phyloP scores from a whole-genome alignment of 192 early-diverging fungal genomes.

The Umbelopsis sp. region DNA sequence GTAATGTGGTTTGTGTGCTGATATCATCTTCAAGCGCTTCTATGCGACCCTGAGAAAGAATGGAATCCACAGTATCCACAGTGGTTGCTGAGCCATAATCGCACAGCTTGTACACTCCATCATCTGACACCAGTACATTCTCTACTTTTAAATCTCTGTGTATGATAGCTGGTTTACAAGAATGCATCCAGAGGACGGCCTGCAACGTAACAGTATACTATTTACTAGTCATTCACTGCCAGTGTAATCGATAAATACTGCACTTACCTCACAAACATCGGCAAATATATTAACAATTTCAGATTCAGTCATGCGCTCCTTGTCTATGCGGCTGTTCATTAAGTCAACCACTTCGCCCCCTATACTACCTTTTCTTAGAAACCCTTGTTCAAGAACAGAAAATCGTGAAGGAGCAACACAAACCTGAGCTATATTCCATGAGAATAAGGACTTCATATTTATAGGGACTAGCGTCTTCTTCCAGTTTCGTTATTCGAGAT shows the following conservation, averaged over 20 bases:
- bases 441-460: slow-evolving; percentile 2
- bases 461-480: not conserved
- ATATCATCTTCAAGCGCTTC: slow-evolving; percentile 82
- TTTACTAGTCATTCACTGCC: not conserved
- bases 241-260: no score
- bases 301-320: not conserved
- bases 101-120: slow-evolving; percentile 76
- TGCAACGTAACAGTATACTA: not conserved
- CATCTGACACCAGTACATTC: slow-evolving; percentile 63
- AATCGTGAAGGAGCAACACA: not conserved
- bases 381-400: not conserved
- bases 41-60: slow-evolving; percentile 65
- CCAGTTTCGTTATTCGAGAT: not conserved
- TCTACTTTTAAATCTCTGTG: slow-evolving; percentile 85
- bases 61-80: slow-evolving; percentile 30
- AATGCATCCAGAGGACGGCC: slow-evolving; percentile 60
- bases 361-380: not conserved
- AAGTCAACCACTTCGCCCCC: slow-evolving; percentile 7
- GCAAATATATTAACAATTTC: slow-evolving; percentile 16
- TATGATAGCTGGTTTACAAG: slow-evolving; percentile 64
- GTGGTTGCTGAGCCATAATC: slow-evolving; percentile 90
- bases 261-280: slow-evolving; percentile 14
- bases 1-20: slow-evolving; percentile 78
- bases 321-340: slow-evolving; percentile 3
- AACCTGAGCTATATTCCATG: slow-evolving; percentile 9